Evolutionary conservation across 1,284 basidiomycete species (phyloP), one percentile per base, ranked within the genome.

Genomic region (Rugosomyces carneus): DNA sequence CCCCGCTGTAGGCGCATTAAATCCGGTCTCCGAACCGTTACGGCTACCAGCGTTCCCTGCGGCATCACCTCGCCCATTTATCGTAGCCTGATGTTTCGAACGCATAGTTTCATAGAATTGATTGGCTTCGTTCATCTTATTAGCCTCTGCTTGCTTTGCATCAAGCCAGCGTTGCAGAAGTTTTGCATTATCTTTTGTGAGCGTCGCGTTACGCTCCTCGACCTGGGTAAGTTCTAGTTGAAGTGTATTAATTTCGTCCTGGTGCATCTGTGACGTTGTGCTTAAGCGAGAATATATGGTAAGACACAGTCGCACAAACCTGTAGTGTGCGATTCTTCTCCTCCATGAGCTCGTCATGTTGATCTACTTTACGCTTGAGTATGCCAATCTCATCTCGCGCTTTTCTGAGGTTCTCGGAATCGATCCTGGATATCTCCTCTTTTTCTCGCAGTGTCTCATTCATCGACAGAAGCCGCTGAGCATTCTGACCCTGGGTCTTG

Each of bases 401-500:
- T 56, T 82, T 82, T 50, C 88, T 70, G 24, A 90, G 67, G 54
- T 79, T 81, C 60, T 96, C 93, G 1, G 84, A 72, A 52, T 90
- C 87, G 39, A 83, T 71, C 45, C 89, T 75, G 3, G 82, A 78
- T 21, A 83, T 59, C 52, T 93, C 89, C 62, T 98, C 94, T 62
- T 92, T 86, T 64, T 95, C 93, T 37, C 93, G 81, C 6, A 98
- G 72, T 0, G 89, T 89, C 64, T 99, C 95, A 52, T 91, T 95
- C 84, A 98, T 90, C 5, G 88, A 78, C 11, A 99, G 75, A 10
- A 95, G 74, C 32, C 91, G 78, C 62, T 97, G 94, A 1, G 93
- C 91, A 63, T 96, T 96, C 67, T 95, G 92, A 0, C 90, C 89
- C 61, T 98, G 94, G 0, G 92, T 91, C 65, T 96, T 95, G 75